phyloP scores from a whole-genome alignment of 306 rosid species.

The Neltuma alba region DNA sequence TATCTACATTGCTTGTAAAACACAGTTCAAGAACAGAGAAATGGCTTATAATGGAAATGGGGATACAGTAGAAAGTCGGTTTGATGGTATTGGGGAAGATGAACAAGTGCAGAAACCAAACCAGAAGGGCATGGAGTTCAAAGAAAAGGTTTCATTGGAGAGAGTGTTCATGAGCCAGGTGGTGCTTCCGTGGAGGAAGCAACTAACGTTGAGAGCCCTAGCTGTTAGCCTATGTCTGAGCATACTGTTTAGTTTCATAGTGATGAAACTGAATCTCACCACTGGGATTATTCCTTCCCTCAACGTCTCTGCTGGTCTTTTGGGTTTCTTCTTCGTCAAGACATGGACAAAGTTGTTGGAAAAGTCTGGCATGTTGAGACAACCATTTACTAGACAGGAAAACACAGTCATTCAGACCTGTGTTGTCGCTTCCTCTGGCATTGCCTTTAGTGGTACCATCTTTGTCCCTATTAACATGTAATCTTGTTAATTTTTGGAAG shows the following conservation, averaged over 20 bases:
- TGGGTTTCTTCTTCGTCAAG: conserved; percentile 61
- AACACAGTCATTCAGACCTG: conserved; percentile 67
- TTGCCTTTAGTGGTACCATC: conserved; percentile 55
- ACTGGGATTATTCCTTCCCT: conserved; percentile 66
- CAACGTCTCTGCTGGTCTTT: conserved; percentile 63
- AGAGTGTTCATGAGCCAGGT: conserved; percentile 42
- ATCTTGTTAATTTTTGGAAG: not conserved
- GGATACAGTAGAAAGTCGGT: not conserved
- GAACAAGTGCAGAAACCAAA: not conserved
- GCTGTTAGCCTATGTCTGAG: conserved; percentile 52
- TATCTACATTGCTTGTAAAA: not conserved
- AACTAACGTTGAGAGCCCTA: conserved; percentile 55
- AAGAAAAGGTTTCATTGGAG: conserved; percentile 45
- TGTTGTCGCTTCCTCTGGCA: conserved; percentile 69
- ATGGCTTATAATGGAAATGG: conserved; percentile 36
- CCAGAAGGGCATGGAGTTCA: not conserved
- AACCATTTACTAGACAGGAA: conserved; percentile 64
- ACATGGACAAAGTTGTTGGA: conserved; percentile 58
- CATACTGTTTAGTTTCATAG: conserved; percentile 51
- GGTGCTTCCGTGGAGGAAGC: conserved; percentile 59
- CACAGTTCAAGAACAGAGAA: not conserved
- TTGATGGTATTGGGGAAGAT: conserved; percentile 9
- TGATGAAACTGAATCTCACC: conserved; percentile 65
- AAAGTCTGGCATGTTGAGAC: conserved; percentile 43
- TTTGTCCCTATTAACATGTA: not conserved